Conservation (phyloP, 164 flowering plant genomes). For the Aristolochia contorta region DNA sequence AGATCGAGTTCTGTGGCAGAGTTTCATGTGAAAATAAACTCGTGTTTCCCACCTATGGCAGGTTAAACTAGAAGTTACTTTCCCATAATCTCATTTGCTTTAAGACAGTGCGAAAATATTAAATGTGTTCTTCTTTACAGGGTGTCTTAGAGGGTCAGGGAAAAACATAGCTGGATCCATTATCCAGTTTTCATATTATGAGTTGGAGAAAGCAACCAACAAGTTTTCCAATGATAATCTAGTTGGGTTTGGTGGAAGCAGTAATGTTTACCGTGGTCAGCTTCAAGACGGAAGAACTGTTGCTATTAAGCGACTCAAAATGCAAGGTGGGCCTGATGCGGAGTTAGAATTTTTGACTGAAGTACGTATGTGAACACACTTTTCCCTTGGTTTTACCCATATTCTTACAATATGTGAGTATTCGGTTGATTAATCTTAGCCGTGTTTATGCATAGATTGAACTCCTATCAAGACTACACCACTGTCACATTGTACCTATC, state of each 20-base stretch:
- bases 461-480: conserved; percentile 78
- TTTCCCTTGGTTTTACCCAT: background rate
- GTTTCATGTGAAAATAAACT: conserved; percentile 18
- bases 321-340: conserved; percentile 54
- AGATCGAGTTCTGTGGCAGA: conserved; percentile 32
- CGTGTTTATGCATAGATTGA: conserved; percentile 47
- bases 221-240: conserved; percentile 61
- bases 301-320: conserved; percentile 71
- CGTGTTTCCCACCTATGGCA: conserved; percentile 26
- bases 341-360: conserved; percentile 58
- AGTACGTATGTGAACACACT: conserved; percentile 25
- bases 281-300: conserved; percentile 70
- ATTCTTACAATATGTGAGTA: background rate
- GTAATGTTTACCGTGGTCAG: conserved; percentile 74
- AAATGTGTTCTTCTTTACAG: conserved; percentile 29
- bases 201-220: conserved; percentile 71
- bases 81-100: background rate
- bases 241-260: conserved; percentile 87
- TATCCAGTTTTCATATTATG: conserved; percentile 53
- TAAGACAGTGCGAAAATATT: too few species aligned
- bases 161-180: conserved; percentile 45
- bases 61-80: conserved; percentile 29
- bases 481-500: conserved; percentile 87
- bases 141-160: conserved; percentile 45
- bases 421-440: background rate